phyloP scores from a whole-genome alignment of 73 alveolate genomes.

The Paramecium caudatum region DNA sequence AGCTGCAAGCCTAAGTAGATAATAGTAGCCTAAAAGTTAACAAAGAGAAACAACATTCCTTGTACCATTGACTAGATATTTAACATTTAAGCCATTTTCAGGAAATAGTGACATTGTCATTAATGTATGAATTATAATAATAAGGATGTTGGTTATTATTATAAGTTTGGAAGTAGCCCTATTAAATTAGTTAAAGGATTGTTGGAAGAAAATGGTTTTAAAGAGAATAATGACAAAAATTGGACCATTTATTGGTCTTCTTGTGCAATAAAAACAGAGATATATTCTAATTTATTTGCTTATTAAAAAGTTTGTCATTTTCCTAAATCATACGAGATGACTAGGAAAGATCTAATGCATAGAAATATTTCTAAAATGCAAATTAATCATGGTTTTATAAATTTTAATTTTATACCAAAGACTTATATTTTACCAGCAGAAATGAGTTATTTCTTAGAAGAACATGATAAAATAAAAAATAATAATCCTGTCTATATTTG shows the following conservation, averaged over 20 bases:
- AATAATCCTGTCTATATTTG: slow-evolving; percentile 78
- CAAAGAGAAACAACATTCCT: background rate
- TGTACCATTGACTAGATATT: background rate
- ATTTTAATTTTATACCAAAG: slow-evolving; percentile 84
- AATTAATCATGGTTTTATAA: slow-evolving; percentile 76
- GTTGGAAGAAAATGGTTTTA: slow-evolving; percentile 75
- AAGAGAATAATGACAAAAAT: slow-evolving; percentile 73
- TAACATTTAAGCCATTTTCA: slow-evolving; percentile 39
- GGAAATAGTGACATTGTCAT: background rate
- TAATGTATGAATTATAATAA: slow-evolving; percentile 29
- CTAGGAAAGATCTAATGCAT: slow-evolving; percentile 83
- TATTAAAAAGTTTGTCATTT: slow-evolving; percentile 79
- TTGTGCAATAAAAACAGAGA: slow-evolving; percentile 59
- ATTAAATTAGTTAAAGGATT: slow-evolving; percentile 68
- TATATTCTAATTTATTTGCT: slow-evolving; percentile 58
- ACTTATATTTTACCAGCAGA: slow-evolving; percentile 86
- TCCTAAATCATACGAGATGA: slow-evolving; percentile 87
- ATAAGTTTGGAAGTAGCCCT: slow-evolving; percentile 65
- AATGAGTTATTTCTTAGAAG: slow-evolving; percentile 68
- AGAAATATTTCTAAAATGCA: slow-evolving; percentile 81
- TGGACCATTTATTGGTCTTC: slow-evolving; percentile 73
- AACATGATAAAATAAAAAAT: slow-evolving; percentile 66
- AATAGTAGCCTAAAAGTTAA: background rate
- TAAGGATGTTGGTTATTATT: slow-evolving; percentile 70
- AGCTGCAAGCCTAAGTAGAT: background rate